phyloP scores from a whole-genome alignment of 2,329 filamentous ascomycete species.

The Aspergillus fumigatiaffinis region DNA sequence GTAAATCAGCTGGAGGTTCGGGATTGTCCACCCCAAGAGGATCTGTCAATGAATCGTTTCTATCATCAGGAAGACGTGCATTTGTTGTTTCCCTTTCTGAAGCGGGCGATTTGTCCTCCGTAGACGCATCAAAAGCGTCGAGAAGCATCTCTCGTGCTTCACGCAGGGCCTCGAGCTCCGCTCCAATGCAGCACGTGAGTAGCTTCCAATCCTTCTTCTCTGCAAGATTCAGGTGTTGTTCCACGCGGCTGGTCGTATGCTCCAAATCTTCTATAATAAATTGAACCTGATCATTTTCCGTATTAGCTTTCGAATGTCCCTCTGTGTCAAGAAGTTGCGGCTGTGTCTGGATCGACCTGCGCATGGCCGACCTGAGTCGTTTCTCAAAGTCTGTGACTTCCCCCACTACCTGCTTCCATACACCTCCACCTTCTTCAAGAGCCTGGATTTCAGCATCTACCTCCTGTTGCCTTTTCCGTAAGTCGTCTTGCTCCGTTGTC shows the following conservation, averaged over 20 bases:
- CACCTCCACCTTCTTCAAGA: slow-evolving; percentile 53
- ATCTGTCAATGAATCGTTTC: slow-evolving; percentile 11
- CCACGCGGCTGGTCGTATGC: slow-evolving; percentile 43
- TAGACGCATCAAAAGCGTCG: slow-evolving; percentile 28
- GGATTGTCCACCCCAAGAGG: slow-evolving; percentile 26
- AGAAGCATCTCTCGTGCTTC: slow-evolving; percentile 37
- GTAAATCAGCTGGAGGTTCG: slow-evolving; percentile 36
- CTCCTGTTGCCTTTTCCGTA: slow-evolving; percentile 43
- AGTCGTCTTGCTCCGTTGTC: slow-evolving; percentile 45
- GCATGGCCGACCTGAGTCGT: slow-evolving; percentile 30
- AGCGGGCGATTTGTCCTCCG: slow-evolving; percentile 13
- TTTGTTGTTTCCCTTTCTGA: slow-evolving; percentile 4
- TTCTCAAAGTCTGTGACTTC: slow-evolving; percentile 51
- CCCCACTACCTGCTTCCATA: slow-evolving; percentile 56
- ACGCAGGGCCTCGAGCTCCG: slow-evolving; percentile 55
- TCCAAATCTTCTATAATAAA: slow-evolving; percentile 46
- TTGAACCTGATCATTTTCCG: slow-evolving; percentile 22
- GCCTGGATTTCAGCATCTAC: slow-evolving; percentile 54
- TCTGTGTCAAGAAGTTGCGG: slow-evolving; percentile 14
- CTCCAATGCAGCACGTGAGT: slow-evolving; percentile 58
- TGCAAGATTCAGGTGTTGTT: slow-evolving; percentile 48
- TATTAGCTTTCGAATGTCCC: slow-evolving; percentile 7
- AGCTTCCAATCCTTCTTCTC: slow-evolving; percentile 57
- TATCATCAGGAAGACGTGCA: slow-evolving; percentile 1
- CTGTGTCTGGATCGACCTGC: slow-evolving; percentile 24